Percentiles rank a stretch among this genome's conserved stretches.
phyloP scores from a whole-genome alignment of 116 monocot genomes.

The Trichopus zeylanicus region DNA sequence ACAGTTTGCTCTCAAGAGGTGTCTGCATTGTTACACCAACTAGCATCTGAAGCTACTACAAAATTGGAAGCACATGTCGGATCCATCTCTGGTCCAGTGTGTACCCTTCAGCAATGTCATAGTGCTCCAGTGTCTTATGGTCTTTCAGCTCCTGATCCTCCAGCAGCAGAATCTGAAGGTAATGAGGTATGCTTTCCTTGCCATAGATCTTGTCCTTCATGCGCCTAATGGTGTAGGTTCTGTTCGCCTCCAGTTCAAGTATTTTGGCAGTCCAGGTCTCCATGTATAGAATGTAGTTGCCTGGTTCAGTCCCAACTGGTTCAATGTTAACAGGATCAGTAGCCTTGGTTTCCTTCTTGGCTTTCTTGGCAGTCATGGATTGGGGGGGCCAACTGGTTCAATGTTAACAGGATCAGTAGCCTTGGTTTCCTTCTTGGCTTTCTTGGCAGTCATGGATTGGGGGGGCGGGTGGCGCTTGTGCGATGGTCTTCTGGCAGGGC shows the following conservation, averaged over 20 bases:
- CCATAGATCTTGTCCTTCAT: not conserved
- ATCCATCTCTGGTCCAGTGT: not conserved
- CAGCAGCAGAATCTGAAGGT: not conserved
- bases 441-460: no score
- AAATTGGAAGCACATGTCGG: not conserved
- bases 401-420: no score
- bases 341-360: no score
- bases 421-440: no score
- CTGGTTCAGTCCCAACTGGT: not conserved
- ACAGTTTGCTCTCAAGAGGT: no score
- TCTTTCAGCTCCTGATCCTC: not conserved
- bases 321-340: no score
- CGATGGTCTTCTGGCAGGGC: no score
- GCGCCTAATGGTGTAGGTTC: not conserved
- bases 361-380: no score
- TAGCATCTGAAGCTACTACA: not conserved
- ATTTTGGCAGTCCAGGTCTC: constrained; percentile 1
- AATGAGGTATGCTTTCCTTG: not conserved
- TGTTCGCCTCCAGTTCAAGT: not conserved
- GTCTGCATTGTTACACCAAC: no score
- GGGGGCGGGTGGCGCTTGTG: no score
- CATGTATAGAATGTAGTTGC: not conserved
- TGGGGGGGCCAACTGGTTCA: no score
- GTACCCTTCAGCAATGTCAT: not conserved
- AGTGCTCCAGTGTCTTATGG: not conserved